phyloP scores from a whole-genome alignment of 805 yeast genomes.

The Pichia heedii region DNA sequence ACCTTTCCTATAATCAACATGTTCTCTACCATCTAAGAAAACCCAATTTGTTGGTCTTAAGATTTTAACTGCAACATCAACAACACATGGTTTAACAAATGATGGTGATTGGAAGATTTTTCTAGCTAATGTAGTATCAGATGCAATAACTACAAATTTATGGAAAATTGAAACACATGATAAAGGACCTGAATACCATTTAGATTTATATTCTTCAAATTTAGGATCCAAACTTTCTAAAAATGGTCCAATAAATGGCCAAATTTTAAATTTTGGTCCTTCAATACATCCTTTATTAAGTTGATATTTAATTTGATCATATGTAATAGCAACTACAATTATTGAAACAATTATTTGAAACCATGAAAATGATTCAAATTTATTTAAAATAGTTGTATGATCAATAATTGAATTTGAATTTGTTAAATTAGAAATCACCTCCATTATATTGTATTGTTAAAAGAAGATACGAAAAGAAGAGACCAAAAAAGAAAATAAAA shows the following conservation, averaged over 20 bases:
- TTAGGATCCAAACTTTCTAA: slow-evolving; percentile 91
- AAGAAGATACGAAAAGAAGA: background rate
- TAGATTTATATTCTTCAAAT: slow-evolving; percentile 84
- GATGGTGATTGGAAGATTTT: slow-evolving; percentile 77
- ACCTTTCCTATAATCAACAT: slow-evolving; percentile 84
- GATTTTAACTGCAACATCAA: slow-evolving; percentile 91
- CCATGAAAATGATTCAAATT: slow-evolving; percentile 33
- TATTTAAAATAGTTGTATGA: background rate
- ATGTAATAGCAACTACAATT: slow-evolving; percentile 41
- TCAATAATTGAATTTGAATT: slow-evolving; percentile 6
- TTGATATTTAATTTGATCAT: slow-evolving; percentile 75
- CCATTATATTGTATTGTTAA: background rate
- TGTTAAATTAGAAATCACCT: background rate
- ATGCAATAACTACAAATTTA: slow-evolving; percentile 92
- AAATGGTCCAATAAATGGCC: slow-evolving; percentile 97
- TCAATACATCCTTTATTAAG: slow-evolving; percentile 78
- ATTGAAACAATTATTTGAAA: slow-evolving; percentile 41
- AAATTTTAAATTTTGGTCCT: slow-evolving; percentile 79
- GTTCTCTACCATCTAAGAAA: slow-evolving; percentile 92
- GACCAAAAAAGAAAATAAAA: too few relatives aligned
- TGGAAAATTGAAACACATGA: slow-evolving; percentile 97
- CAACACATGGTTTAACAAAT: slow-evolving; percentile 94
- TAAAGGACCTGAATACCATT: slow-evolving; percentile 91
- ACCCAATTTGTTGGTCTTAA: slow-evolving; percentile 97
- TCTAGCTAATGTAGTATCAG: slow-evolving; percentile 79